Conservation (phyloP, 371 early-diverging fungal species). For the Mucor mucedo region DNA sequence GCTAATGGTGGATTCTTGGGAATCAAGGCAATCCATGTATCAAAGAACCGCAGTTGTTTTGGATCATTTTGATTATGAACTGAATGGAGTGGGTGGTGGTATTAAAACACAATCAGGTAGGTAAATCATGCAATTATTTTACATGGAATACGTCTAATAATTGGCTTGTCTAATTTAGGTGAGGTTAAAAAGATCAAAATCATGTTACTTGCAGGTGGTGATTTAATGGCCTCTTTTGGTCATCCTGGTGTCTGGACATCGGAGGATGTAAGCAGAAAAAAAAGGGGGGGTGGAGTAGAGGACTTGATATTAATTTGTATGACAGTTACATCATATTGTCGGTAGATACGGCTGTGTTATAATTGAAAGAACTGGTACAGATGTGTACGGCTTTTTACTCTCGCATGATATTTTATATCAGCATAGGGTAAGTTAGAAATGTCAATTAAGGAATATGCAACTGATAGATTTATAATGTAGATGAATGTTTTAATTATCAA, state of each 20-base stretch:
- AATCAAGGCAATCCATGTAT: conserved; percentile 79
- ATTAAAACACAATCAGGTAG: conserved; percentile 31
- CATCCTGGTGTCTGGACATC: conserved; percentile 90
- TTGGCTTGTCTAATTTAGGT: conserved; percentile 22
- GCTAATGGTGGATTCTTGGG: conserved; percentile 98
- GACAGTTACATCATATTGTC: conserved; percentile 90
- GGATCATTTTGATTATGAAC: conserved; percentile 90
- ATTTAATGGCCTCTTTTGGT: conserved; percentile 94
- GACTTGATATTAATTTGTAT: background rate
- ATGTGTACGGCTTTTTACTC: conserved; percentile 90
- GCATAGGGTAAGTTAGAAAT: conserved; percentile 66
- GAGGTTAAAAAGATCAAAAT: conserved; percentile 70
- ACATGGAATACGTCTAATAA: background rate
- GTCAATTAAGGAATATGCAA: background rate
- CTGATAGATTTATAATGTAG: conserved; percentile 30
- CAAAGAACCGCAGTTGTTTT: conserved; percentile 91
- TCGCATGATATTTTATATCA: conserved; percentile 88
- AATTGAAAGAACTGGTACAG: conserved; percentile 94
- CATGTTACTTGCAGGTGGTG: conserved; percentile 96
- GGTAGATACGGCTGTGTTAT: conserved; percentile 93
- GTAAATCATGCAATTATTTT: conserved; percentile 1
- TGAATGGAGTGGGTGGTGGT: conserved; percentile 76
- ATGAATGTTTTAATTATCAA: conserved; percentile 91
- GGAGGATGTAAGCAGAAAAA: conserved; percentile 75
- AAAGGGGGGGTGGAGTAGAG: background rate